Evolutionary conservation across 2,329 filamentous ascomycete species (phyloP).

Genomic region (Xylariomycetidae sp.): DNA sequence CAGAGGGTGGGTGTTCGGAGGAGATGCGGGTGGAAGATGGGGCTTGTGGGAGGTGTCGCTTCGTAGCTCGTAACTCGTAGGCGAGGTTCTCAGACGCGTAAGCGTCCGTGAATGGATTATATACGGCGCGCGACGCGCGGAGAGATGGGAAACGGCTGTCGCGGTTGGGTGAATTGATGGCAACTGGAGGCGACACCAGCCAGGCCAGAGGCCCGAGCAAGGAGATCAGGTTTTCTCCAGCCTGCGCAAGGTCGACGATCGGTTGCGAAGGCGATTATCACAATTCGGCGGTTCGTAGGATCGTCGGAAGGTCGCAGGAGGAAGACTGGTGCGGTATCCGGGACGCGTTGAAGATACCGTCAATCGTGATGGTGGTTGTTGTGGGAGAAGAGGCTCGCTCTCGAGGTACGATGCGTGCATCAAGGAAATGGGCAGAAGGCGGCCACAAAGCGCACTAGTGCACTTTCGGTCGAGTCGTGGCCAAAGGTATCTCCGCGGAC

Average conservation of each 20-base stretch:
- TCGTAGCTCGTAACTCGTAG: slow-evolving; percentile 16
- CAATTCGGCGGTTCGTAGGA: slow-evolving; percentile 27
- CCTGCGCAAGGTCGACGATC: slow-evolving; percentile 14
- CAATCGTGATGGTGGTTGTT: slow-evolving; percentile 32
- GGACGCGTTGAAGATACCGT: slow-evolving; percentile 45
- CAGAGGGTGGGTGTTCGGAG: slow-evolving; percentile 4
- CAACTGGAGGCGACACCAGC: slow-evolving; percentile 34
- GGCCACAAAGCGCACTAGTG: slow-evolving; percentile 30
- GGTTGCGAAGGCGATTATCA: slow-evolving; percentile 28
- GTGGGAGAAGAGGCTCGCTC: slow-evolving; percentile 32
- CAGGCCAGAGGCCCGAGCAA: slow-evolving; percentile 33
- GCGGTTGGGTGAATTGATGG: slow-evolving; percentile 31
- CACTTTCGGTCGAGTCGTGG: slow-evolving; percentile 19
- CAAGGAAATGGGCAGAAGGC: slow-evolving; percentile 17
- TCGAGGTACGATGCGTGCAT: slow-evolving; percentile 16
- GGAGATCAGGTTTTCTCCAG: slow-evolving; percentile 16
- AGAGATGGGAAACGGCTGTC: slow-evolving; percentile 28
- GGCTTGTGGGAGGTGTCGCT: slow-evolving; percentile 9
- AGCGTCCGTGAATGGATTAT: no score
- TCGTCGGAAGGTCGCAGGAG: slow-evolving; percentile 19
- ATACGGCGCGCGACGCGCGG: slow-evolving; percentile 4
- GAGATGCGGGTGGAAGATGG: slow-evolving; percentile 7
- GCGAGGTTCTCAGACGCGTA: no score
- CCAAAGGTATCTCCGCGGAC: no score
- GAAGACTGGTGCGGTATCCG: slow-evolving; percentile 38